A percentile compares a stretch with the other conserved stretches of the same genome.
phyloP scores from a whole-genome alignment of 2,329 filamentous ascomycete species.

The Beauveria sp. region DNA sequence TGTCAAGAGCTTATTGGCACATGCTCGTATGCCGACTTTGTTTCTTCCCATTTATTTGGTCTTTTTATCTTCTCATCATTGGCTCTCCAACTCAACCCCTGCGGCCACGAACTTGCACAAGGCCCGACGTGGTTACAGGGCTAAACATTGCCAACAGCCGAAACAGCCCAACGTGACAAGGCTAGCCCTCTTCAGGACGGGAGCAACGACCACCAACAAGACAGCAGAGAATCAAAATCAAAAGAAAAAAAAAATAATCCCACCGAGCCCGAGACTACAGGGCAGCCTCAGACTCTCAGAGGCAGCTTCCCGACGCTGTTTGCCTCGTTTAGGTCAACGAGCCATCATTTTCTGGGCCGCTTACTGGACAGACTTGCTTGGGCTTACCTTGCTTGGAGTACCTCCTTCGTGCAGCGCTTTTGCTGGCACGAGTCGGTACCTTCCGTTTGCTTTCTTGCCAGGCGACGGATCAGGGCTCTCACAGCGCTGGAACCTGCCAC shows the following conservation, averaged over 20 bases:
- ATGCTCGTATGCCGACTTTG: no score
- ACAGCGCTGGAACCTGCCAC: background rate
- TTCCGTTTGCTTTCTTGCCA: background rate
- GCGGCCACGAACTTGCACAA: background rate
- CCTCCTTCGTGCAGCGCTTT: background rate
- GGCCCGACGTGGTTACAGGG: background rate
- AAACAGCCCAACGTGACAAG: no score
- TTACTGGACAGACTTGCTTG: background rate
- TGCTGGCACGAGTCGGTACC: background rate
- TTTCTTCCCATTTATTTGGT: background rate
- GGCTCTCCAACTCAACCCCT: background rate
- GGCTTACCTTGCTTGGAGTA: background rate
- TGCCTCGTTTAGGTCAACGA: background rate
- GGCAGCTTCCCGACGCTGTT: background rate
- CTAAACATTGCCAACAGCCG: background rate
- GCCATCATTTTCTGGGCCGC: background rate
- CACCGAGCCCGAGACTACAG: no score
- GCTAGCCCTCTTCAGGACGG: background rate
- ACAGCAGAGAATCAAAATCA: background rate
- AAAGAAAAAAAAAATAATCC: no score
- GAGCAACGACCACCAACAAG: background rate
- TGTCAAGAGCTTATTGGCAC: background rate
- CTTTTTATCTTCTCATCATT: background rate
- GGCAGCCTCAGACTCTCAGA: background rate
- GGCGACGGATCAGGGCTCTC: background rate